Evolutionary conservation across 306 rosid genomes (phyloP).

Genomic region (Rosa chinensis): DNA sequence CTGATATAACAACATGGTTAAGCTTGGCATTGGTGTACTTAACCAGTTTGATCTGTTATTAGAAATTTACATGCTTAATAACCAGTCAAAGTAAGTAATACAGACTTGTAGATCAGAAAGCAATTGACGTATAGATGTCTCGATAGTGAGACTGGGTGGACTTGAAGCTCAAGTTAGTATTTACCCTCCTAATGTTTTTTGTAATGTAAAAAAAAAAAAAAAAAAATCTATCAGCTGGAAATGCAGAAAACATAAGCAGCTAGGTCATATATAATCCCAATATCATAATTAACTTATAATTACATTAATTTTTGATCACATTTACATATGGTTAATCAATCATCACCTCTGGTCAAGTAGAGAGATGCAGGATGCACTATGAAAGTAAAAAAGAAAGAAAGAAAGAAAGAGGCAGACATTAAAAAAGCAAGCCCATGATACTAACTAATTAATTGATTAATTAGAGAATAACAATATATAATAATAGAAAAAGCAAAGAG

Average conservation of each 20-base stretch:
- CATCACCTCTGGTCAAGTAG: constrained; percentile 33
- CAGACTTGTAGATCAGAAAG: background rate
- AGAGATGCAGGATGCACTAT: constrained; percentile 21
- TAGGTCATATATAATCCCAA: constrained; percentile 2
- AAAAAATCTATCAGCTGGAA: background rate
- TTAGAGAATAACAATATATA: constrained; percentile 2
- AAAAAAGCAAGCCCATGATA: constrained; percentile 49
- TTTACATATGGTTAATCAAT: constrained; percentile 43
- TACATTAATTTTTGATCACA: constrained; percentile 45
- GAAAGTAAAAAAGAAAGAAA: background rate
- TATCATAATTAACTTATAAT: constrained; percentile 31
- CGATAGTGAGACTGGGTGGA: too few species aligned
- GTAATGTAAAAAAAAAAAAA: background rate
- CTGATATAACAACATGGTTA: background rate
- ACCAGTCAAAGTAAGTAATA: background rate
- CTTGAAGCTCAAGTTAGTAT: background rate
- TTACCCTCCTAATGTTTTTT: too few species aligned
- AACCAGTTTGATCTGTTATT: background rate
- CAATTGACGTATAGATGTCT: too few species aligned
- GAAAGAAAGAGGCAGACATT: constrained; percentile 30
- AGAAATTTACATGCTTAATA: background rate
- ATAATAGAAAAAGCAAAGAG: constrained; percentile 16
- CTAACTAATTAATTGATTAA: background rate
- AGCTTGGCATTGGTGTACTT: background rate
- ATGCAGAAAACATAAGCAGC: background rate